Conservation (phyloP, 768 basidiomycete genomes). For the Tubosaeta sp. region DNA sequence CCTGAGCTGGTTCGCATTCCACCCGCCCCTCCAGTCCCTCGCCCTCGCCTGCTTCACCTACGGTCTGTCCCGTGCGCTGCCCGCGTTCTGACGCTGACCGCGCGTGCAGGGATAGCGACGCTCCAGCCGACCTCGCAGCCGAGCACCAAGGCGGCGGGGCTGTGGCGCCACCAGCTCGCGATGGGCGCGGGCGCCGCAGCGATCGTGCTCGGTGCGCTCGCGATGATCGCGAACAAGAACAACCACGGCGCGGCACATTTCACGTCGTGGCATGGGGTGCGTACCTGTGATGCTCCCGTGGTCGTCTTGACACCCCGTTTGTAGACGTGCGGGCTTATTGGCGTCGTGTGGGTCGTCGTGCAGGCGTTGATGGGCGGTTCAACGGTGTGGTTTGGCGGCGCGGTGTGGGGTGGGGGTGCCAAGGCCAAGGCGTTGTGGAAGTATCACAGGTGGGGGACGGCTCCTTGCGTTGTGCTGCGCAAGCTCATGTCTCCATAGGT, state of each 20-base stretch:
- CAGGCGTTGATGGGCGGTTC: constrained; percentile 64
- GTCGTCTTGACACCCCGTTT: not conserved
- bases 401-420: constrained; percentile 62
- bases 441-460: constrained; percentile 59
- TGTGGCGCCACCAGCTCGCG: constrained; percentile 65
- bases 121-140: constrained; percentile 71
- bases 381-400: constrained; percentile 75
- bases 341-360: constrained; percentile 55
- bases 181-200: constrained; percentile 51
- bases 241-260: constrained; percentile 52
- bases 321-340: constrained; percentile 62
- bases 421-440: constrained; percentile 79
- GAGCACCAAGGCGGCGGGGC: constrained; percentile 59
- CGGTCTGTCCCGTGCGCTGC: constrained; percentile 38
- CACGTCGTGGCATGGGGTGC: constrained; percentile 71
- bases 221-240: constrained; percentile 62
- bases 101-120: constrained; percentile 58
- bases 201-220: constrained; percentile 55
- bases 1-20: constrained; percentile 61
- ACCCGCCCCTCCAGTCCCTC: constrained; percentile 60
- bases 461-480: not conserved
- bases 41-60: constrained; percentile 55
- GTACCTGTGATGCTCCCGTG: constrained; percentile 14
- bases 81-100: not conserved
- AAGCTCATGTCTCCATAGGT: constrained; percentile 32